Evolutionary conservation across 2,329 filamentous ascomycete genomes (phyloP).

Genomic region (Aspergillus intermedius): DNA sequence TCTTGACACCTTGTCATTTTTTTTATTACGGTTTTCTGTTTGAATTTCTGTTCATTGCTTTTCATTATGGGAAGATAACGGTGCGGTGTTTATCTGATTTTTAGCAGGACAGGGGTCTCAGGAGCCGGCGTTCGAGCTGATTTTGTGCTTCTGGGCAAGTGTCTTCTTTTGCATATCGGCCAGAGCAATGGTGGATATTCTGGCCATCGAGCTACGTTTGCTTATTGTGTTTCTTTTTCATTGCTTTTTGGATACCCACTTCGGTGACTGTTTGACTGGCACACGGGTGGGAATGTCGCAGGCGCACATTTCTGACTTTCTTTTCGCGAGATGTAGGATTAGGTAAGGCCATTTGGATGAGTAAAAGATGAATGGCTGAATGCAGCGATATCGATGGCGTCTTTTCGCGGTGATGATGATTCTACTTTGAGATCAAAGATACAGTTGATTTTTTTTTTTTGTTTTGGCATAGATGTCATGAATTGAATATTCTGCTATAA

Average conservation of each 20-base stretch:
- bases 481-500: conserved; percentile 63
- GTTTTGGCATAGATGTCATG: conserved; percentile 31
- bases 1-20: conserved; percentile 14
- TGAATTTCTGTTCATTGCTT: conserved; percentile 6
- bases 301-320: conserved; percentile 7
- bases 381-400: conserved; percentile 17
- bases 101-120: conserved; percentile 25
- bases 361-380: conserved; percentile 15
- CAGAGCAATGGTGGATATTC: conserved; percentile 12
- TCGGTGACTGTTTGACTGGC: conserved; percentile 14
- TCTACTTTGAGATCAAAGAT: neutral
- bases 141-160: conserved; percentile 13
- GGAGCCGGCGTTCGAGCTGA: conserved; percentile 26
- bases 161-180: conserved; percentile 16
- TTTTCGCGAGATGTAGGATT: conserved; percentile 27
- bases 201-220: conserved; percentile 8
- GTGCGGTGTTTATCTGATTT: conserved; percentile 29
- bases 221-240: conserved; percentile 5
- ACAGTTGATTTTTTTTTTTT: too few species aligned
- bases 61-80: conserved; percentile 24
- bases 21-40: conserved; percentile 4
- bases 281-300: conserved; percentile 16
- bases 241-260: conserved; percentile 25
- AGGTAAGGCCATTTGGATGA: conserved; percentile 17
- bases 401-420: neutral